Conservation (phyloP, 495 filamentous ascomycete species). For the Pyrenula massariospora region DNA sequence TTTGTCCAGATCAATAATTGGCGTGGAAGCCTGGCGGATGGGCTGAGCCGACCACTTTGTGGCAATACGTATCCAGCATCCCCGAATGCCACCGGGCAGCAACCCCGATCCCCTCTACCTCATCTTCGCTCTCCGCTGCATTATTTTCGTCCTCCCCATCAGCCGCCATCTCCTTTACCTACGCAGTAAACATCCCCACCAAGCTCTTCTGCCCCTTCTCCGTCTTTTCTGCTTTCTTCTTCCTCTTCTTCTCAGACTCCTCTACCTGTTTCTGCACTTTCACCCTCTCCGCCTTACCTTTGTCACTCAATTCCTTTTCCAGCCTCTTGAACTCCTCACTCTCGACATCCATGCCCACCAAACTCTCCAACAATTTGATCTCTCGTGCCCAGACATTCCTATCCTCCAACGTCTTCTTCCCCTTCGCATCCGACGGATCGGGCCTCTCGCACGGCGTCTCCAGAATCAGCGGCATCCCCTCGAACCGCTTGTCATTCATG, state of each 20-base stretch:
- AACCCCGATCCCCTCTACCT: background rate
- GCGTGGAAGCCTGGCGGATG: too few relatives aligned
- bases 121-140: conserved; percentile 1
- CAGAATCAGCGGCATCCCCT: conserved; percentile 78
- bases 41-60: background rate
- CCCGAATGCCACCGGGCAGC: background rate
- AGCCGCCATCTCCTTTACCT: conserved; percentile 1
- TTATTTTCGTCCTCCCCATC: conserved; percentile 7
- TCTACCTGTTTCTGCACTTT: conserved; percentile 69
- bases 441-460: conserved; percentile 82
- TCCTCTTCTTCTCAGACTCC: conserved; percentile 46
- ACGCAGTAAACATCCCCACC: conserved; percentile 26
- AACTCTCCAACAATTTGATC: conserved; percentile 77
- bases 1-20: too few relatives aligned
- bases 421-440: conserved; percentile 20
- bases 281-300: conserved; percentile 56
- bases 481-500: conserved; percentile 69
- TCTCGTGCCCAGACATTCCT: conserved; percentile 71
- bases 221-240: conserved; percentile 19
- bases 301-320: conserved; percentile 50
- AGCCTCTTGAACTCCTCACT: conserved; percentile 53
- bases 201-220: conserved; percentile 30
- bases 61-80: background rate
- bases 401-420: conserved; percentile 47
- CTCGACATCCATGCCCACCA: conserved; percentile 73